Evolutionary conservation across 129 eudicot genomes (phyloP), one percentile per base, ranked within the genome.

Genomic region (Silybum marianum): DNA sequence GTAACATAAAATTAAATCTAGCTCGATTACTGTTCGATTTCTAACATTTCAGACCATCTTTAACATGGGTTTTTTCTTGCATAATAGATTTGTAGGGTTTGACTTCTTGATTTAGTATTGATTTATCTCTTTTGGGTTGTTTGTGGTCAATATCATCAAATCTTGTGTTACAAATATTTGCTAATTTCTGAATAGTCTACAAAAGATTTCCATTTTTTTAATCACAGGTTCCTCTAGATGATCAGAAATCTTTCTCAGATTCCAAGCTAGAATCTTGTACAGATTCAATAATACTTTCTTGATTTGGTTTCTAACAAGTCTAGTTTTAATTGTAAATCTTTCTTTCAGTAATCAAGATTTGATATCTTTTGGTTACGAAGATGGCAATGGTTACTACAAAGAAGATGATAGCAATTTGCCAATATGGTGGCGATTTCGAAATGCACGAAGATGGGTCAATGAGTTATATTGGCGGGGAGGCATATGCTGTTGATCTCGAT

Each of bases 371-470:
- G 38, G 75, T 28, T 71, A 72, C 79, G 30, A 65, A 80, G 30
- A 81, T 85, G 82, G 84, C 82, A 3, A 66, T 85, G 69, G 83
- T 73, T 60, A 38, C 83, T 36, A 74, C 88, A 28, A 85, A 85
- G 78, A 85, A 85, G 80, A 81, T 85, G 83, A 85, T 85, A 77
- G 88, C 88, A 38, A 85, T 85, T 42, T 85, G 88, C 77, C 86
- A 85, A 51, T 73, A 72, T 10, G 86, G 88, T 1, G 88, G 88
- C 16, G 88, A 85, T 66, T 85, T 85, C 60, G 88, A 85, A 6
- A 81, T 83, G 18, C 65, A 72, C 30, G 85, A 81, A 32, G 88
- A 85, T 30, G 88, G 88, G 67, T 66, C 85, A 3, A 77, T 85
- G 88, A 77, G 1, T 24, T 85, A 85, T 42, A 7, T 26, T 34